These are phyloP conservation scores for Exidia glandulosa DNA, from an alignment of 768 basidiomycete genomes.

Conservation along the genomic window DNA sequence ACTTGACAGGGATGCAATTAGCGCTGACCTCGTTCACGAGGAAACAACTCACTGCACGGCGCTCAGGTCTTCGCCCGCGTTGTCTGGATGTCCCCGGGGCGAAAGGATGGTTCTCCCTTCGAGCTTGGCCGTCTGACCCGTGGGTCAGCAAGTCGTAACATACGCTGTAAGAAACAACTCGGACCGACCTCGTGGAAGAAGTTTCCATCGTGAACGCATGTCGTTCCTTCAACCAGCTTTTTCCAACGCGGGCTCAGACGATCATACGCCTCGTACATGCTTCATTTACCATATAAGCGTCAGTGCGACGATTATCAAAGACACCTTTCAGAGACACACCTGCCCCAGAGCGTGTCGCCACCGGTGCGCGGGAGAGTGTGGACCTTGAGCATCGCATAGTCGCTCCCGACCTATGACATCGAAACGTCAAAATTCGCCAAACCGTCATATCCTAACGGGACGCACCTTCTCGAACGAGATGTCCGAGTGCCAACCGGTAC, in stretches of 20 bases:
- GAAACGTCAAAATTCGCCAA: too few relatives aligned
- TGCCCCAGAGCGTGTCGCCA: slow-evolving; percentile 28
- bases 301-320: too few relatives aligned
- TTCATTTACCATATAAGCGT: too few relatives aligned
- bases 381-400: not conserved
- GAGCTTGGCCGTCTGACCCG: slow-evolving; percentile 20
- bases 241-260: slow-evolving; percentile 43
- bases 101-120: slow-evolving; percentile 23
- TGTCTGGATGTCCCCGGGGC: slow-evolving; percentile 41
- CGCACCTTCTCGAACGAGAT: too few relatives aligned
- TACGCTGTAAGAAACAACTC: not conserved
- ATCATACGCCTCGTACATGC: slow-evolving; percentile 54
- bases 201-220: slow-evolving; percentile 40
- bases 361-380: slow-evolving; percentile 7
- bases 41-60: slow-evolving; percentile 35
- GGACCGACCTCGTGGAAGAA: slow-evolving; percentile 27
- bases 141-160: not conserved
- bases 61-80: slow-evolving; percentile 35
- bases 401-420: too few relatives aligned
- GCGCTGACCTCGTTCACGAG: not conserved
- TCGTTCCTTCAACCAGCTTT: slow-evolving; percentile 46
- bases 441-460: too few relatives aligned
- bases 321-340: too few relatives aligned
- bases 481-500: slow-evolving; percentile 37
- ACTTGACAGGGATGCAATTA: not conserved